Evolutionary conservation across 2,329 filamentous ascomycete genomes (phyloP).

Genomic region (Fusarium sp.): DNA sequence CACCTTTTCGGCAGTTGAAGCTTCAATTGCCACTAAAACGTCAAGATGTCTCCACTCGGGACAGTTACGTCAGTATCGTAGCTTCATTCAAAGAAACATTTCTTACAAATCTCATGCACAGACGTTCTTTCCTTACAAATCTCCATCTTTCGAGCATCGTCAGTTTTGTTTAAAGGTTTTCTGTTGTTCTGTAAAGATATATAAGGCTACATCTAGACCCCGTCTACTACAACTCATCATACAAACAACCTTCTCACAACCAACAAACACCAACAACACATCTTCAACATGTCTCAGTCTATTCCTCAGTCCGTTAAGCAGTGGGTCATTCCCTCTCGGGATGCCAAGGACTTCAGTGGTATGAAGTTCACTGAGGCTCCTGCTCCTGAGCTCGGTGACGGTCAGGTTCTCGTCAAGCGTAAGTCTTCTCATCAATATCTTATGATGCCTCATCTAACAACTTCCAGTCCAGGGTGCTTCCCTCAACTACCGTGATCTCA

Average conservation of each 20-base stretch:
- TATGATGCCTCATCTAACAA: constrained; percentile 5
- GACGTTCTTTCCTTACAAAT: constrained; percentile 23
- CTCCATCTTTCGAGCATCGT: constrained; percentile 15
- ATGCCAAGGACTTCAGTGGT: constrained; percentile 65
- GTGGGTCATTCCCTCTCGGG: constrained; percentile 61
- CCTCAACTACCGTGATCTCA: constrained; percentile 66
- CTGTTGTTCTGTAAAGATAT: background rate
- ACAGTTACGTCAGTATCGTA: constrained; percentile 29
- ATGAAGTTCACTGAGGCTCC: constrained; percentile 66
- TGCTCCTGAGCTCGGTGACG: constrained; percentile 72
- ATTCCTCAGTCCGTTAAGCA: constrained; percentile 61
- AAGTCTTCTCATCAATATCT: constrained; percentile 13
- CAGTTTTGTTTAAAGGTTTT: background rate
- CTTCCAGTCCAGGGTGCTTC: constrained; percentile 60
- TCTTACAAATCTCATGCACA: constrained; percentile 37
- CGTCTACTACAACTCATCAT: background rate
- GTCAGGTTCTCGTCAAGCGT: constrained; percentile 76
- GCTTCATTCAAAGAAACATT: background rate
- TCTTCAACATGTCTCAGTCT: constrained; percentile 42
- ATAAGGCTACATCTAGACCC: constrained; percentile 10
- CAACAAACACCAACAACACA: background rate
- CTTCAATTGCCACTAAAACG: constrained; percentile 14
- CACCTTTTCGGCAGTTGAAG: constrained; percentile 13
- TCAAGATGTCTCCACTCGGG: constrained; percentile 24
- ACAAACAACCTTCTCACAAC: background rate